Evolutionary conservation across 306 rosid species (phyloP).

Genomic region (Medicago truncatula): MtrunA17r5.0-ANR NC_053046.1:4678001-4678500

Average conservation of each 20-base stretch:
- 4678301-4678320: slow-evolving; percentile 18
- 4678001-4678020: too few species aligned
- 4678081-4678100: too few species aligned
- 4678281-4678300: not conserved
- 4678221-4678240: slow-evolving; percentile 16
- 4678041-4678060: too few species aligned
- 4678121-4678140: too few species aligned
- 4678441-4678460: not conserved
- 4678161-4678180: not conserved
- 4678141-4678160: not conserved
- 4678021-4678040: too few species aligned
- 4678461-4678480: not conserved
- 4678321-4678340: not conserved
- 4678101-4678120: too few species aligned
- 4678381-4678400: not conserved
- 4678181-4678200: not conserved
- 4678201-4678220: not conserved
- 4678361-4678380: slow-evolving; percentile 7
- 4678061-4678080: too few species aligned
- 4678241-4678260: not conserved
- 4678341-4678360: slow-evolving; percentile 11
- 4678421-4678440: too few species aligned
- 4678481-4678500: not conserved
- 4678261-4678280: not conserved
- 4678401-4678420: not conserved